Evolutionary conservation across 352 stramenopile genomes (phyloP).

Genomic region (Pythium aristosporum): DNA sequence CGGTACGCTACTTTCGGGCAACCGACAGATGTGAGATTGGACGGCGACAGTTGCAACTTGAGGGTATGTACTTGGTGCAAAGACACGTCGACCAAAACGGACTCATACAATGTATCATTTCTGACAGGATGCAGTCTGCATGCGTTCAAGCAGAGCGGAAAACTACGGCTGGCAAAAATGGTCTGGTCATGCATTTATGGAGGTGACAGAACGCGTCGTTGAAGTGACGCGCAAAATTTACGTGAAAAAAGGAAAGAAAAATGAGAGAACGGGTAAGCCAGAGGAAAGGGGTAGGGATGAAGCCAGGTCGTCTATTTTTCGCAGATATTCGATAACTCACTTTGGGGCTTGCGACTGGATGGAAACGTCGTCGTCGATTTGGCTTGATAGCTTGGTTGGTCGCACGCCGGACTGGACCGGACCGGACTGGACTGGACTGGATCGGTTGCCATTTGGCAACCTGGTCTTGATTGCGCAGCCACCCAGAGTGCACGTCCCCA

Average conservation of each 20-base stretch:
- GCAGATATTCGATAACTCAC: constrained; percentile 15
- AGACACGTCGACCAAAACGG: constrained; percentile 5
- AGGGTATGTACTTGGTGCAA: constrained; percentile 5
- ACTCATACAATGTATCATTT: not conserved
- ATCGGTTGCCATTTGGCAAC: not conserved
- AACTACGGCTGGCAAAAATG: constrained; percentile 8
- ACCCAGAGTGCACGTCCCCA: not conserved
- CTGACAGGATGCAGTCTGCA: not conserved
- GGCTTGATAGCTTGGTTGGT: not conserved
- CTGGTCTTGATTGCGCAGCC: constrained; percentile 6
- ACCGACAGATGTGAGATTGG: constrained; percentile 7
- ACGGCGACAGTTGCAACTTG: constrained; percentile 19
- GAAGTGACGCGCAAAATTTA: constrained; percentile 17
- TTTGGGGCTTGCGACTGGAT: constrained; percentile 8
- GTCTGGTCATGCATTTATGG: not conserved
- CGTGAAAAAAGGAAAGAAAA: not conserved
- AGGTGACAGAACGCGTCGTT: constrained; percentile 7
- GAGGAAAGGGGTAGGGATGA: constrained; percentile 5
- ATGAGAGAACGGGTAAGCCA: not conserved
- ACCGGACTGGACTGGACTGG: not conserved
- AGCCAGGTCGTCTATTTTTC: constrained; percentile 11
- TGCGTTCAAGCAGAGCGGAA: not conserved
- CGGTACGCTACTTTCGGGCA: constrained; percentile 17
- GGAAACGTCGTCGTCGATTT: constrained; percentile 1
- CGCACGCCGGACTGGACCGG: not conserved